Conservation (phyloP, 495 filamentous ascomycete genomes). For the Tuber calosporum region DNA sequence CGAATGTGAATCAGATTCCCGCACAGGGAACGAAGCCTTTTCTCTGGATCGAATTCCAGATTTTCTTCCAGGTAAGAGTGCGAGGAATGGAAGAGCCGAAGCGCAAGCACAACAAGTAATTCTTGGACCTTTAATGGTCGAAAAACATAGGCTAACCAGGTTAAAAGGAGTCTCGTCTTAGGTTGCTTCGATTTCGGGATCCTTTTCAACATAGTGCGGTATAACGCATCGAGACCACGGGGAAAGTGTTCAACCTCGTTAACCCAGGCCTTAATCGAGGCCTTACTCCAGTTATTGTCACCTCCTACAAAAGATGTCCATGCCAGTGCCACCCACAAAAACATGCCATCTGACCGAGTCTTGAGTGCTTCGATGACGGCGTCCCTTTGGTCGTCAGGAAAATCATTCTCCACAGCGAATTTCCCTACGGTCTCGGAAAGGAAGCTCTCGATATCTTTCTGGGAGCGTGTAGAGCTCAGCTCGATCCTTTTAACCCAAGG, state of each 20-base stretch:
- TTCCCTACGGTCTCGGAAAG: conserved; percentile 1
- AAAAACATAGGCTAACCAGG: conserved; percentile 12
- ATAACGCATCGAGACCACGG: conserved; percentile 5
- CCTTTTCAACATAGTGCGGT: conserved; percentile 8
- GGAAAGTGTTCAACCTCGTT: conserved; percentile 9
- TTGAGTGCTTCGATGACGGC: background rate
- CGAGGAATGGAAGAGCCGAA: background rate
- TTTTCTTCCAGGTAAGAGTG: background rate
- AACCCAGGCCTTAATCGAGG: background rate
- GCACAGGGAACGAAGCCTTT: background rate
- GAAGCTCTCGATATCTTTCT: background rate
- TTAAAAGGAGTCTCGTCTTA: conserved; percentile 2
- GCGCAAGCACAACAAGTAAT: conserved; percentile 7
- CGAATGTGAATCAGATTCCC: background rate
- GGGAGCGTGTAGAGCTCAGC: background rate
- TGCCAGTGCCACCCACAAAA: conserved; percentile 15
- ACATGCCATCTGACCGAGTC: conserved; percentile 8
- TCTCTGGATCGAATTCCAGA: conserved; percentile 1
- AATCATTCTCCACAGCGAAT: background rate
- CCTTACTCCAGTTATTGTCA: background rate
- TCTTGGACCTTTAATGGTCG: conserved; percentile 11
- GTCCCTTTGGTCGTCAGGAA: background rate
- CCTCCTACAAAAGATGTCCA: background rate
- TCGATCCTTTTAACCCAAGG: background rate
- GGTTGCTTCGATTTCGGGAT: background rate